Evolutionary conservation across 2,329 filamentous ascomycete species (phyloP), one percentile per base, ranked within the genome.

Genomic region (Fusarium begoniae): DNA sequence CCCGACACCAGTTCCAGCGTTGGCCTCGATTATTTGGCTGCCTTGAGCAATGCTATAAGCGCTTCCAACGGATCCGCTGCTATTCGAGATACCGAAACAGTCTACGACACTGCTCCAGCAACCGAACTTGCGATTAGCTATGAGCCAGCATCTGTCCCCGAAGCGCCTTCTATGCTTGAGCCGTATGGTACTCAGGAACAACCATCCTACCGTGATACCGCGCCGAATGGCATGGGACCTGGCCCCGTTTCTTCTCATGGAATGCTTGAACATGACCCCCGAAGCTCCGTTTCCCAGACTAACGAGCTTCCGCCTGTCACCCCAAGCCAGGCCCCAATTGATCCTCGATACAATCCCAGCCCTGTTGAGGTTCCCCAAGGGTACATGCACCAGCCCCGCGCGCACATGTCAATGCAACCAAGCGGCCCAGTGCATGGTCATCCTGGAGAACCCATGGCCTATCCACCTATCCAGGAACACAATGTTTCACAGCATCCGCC

Each of bases 1-100:
- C 66, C 73, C 8, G 78, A 80, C 17, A 65, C 67, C 20, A 77
- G 77, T 37, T 67, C 65, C 20, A 74, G 58, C 24, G 63, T 79
- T 37, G 71, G 76, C 28, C 81, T 84, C 43, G 80, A 81, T 64
- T 67, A 82, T 13, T 75, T 84, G 32, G 82, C 82, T 17, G 77
- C 81, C 66, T 58, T 84, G 43, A 83, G 82, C 76, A 79, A 79
- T 28, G 72, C 82, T 20, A 79, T 81, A 44, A 75, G 75, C 37
- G 75, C 75, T 30, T 73, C 79, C 11, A 76, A 77, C 8, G 76
- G 74, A 24, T 62, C 77, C 24, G 60, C 66, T 24, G 68, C 59
- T 5, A 32, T 63, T 15, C 59, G 51, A 51, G 68, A 72, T 17
- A 30, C 35, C 30, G 28, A 47, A 26, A 30, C 50, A 60, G 26